Evolutionary conservation across 2,329 filamentous ascomycete genomes (phyloP), one percentile per base, ranked within the genome.

Genomic region (Domatiomyces catenatus): DNA sequence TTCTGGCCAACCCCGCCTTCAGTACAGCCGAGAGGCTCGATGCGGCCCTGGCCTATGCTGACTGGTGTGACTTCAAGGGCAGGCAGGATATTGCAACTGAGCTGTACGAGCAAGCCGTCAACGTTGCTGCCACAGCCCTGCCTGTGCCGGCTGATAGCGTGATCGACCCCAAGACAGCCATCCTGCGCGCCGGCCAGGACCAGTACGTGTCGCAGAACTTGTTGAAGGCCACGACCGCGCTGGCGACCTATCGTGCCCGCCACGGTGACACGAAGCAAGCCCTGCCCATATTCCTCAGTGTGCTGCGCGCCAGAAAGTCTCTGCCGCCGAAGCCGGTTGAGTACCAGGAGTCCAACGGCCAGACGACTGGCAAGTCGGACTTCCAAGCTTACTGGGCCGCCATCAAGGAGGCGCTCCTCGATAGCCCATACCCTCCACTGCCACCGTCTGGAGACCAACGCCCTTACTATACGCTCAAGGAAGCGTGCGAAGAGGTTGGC

Each of bases 401-500:
- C 5, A 36, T 75, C 48, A 65, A 65, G 48, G 65, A 62, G n/a
- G 53, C 74, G 42, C 52, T 73, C 7, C 71, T 75, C 4, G 78
- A 83, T 0, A 67, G 73, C 1, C 64, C 69, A 42, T 94, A 88
- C 62, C 88, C 90, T 0, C 66, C 79, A 0, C 75, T 84, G 0
- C 84, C 82, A 0, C 71, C 77, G 0, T 81, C 85, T 47, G 89
- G 89, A 49, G 77, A 83, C 46, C 68, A 76, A 2, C 74, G 82
- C 0, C 79, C 89, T 0, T 67, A 74, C 51, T 82, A 86, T 46
- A 77, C 76, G 50, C 63, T 79, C 8, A 71, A 75, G 24, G 79
- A 85, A 56, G 75, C 77, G 39, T 95, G 89, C 66, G 83, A 92
- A 57, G 89, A 95, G 66, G 87, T 88, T 2, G 86, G 80, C 0